Evolutionary conservation across 208 protist species (phyloP).

Genomic region (Wallacemonas sp.): DNA sequence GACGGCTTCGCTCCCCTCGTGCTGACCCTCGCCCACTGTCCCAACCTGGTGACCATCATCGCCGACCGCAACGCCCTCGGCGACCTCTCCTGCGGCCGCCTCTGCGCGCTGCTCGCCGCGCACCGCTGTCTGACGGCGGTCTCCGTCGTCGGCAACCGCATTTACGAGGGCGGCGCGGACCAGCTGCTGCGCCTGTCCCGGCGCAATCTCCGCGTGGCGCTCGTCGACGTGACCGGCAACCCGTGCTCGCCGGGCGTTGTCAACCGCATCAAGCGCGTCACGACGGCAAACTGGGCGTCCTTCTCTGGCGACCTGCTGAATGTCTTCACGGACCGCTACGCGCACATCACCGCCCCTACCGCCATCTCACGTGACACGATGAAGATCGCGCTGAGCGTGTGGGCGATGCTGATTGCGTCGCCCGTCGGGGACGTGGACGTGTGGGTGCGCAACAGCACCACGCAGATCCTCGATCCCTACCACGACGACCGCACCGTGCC

Average conservation of each 20-base stretch:
- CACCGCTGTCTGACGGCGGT: constrained; percentile 65
- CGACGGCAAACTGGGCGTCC: constrained; percentile 27
- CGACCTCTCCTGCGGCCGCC: constrained; percentile 62
- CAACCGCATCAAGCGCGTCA: constrained; percentile 49
- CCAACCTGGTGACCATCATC: constrained; percentile 52
- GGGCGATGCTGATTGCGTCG: constrained; percentile 71
- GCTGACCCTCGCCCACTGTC: constrained; percentile 66
- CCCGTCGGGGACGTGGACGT: constrained; percentile 67
- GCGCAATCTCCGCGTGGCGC: constrained; percentile 56
- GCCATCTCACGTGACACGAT: constrained; percentile 51
- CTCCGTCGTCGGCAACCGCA: constrained; percentile 51
- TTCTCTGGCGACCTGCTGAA: constrained; percentile 70
- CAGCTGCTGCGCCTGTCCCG: constrained; percentile 72
- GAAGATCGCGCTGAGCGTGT: constrained; percentile 67
- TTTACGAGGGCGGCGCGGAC: constrained; percentile 79
- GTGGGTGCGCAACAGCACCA: constrained; percentile 70
- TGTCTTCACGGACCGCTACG: constrained; percentile 54
- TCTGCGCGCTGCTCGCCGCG: constrained; percentile 60
- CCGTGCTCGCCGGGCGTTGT: constrained; percentile 46
- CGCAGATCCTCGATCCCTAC: constrained; percentile 37
- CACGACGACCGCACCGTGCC: constrained; percentile 23
- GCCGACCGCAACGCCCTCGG: constrained; percentile 66
- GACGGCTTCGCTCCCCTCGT: constrained; percentile 61
- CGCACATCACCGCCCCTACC: constrained; percentile 44
- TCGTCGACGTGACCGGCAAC: constrained; percentile 50